Evolutionary conservation across 2,329 filamentous ascomycete genomes (phyloP), one percentile per base, ranked within the genome.

Genomic region (Bertia moriformis): DNA sequence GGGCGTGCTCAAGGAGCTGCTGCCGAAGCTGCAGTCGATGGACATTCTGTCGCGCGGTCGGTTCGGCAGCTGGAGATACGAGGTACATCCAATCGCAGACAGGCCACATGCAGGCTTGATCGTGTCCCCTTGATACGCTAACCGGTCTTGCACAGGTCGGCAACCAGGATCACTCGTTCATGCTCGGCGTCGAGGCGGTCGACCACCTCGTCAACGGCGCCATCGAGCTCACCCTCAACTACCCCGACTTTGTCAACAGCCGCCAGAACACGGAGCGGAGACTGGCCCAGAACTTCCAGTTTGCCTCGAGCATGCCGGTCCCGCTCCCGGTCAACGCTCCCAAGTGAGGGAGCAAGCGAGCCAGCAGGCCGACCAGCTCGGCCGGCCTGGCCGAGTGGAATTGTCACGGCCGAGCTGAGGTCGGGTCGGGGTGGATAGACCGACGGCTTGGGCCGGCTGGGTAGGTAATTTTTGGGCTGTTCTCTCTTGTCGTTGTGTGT

Each of bases 31-130:
- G 43, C 81, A 93, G 66, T 83, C 78, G 45, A 76, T 85, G 69
- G 88, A 80, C 57, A 98, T 98, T 64, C 83, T 80, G 69, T 94
- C 88, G 36, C 86, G 91, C 62, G 91, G 91, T 51, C 88, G 91
- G 46, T 98, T 98, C 63, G 91, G 91, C 53, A 89, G 82, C 70
- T 98, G 91, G 91, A 75, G 86, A 57, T 98, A 98, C 68, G 91
- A 98, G 65, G 84, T 83, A 27, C 22, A n/a, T 27, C 7, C n/a
- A 10, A n/a, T 27, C 22, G 22, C 22, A n/a, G 22, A 7, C 7
- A 27, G n/a, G n/a, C 22, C 22, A n/a, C 7, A 10, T 27, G 22
- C 22, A 27, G n/a, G 7, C 22, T 27, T n/a, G 7, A 7, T 27
- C 7, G 7, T 27, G 7, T 27, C n/a, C n/a, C n/a, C 7, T n/a